Evolutionary conservation across 2,329 filamentous ascomycete genomes (phyloP), one percentile per base, ranked within the genome.

Genomic region (Penicillium sp.): DNA sequence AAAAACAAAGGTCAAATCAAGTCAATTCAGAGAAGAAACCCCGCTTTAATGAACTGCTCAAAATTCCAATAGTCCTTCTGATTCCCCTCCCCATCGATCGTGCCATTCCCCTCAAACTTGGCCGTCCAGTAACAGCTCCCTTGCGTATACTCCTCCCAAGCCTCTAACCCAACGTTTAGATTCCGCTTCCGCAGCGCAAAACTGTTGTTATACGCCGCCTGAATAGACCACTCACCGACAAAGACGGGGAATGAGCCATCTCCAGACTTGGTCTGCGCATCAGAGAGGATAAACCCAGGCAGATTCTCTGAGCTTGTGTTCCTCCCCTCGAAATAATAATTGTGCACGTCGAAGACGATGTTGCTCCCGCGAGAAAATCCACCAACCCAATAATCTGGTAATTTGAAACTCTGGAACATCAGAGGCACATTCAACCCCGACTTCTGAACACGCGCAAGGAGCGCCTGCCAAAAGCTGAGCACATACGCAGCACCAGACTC

Each of bases 341-440:
- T 65, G 23, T 73, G 70, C 35, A 67, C 54, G 35, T 73, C 69
- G 56, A 71, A 72, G 9, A 72, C 67, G 2, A 73, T 53, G 41
- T 73, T 71, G 7, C 60, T 60, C 0, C 31, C 35, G 5, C 51
- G 49, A 2, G 63, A 54, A n/a, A 72, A 67, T 9, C 66, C 44
- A 0, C 49, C 38, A 7, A 59, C 63, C 69, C 70, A 73, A 55
- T 68, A 70, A 7, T 49, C 45, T 29, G 64, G 67, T 11, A 56
- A 59, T 55, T 69, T 67, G 58, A 73, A 73, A 0, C 71, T 70
- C 60, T 73, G 70, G 51, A 72, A 66, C 66, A 71, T 70, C 9
- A 71, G 64, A 2, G 69, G 69, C 23, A 73, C 67, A 9, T 55
- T 50, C 1, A 53, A 48, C 19, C 67, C 68, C 8, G 65, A 63